phyloP scores from a whole-genome alignment of 108 stramenopile genomes.

The Cyclotella atomus region DNA sequence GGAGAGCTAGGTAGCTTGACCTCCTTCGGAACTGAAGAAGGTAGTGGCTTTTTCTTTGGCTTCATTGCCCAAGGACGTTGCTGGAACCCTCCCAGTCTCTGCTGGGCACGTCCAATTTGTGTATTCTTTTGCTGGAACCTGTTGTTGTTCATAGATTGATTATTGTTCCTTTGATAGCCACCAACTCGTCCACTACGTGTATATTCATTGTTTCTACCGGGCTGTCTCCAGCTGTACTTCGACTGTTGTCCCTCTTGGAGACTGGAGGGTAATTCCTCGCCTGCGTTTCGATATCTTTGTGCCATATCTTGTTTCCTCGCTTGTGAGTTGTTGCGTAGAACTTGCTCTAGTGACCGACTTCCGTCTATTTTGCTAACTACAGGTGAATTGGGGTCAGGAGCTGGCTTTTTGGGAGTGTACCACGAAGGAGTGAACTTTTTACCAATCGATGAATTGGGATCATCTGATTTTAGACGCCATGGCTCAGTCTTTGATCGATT shows the following conservation, averaged over 20 bases:
- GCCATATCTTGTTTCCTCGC: slow-evolving; percentile 38
- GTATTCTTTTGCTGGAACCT: no score
- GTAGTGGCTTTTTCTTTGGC: slow-evolving; percentile 4
- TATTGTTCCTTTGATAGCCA: no score
- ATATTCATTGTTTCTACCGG: background rate
- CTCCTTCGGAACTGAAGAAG: slow-evolving; percentile 23
- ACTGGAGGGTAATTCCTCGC: slow-evolving; percentile 30
- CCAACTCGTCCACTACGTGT: background rate
- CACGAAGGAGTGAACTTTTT: slow-evolving; percentile 14
- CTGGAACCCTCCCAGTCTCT: no score
- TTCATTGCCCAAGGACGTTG: background rate
- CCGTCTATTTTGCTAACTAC: background rate
- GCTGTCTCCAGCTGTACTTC: slow-evolving; percentile 5
- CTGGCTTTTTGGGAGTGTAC: slow-evolving; percentile 14
- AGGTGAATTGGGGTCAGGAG: background rate
- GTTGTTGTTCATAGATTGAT: background rate
- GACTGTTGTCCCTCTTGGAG: background rate
- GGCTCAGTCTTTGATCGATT: background rate
- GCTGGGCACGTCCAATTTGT: no score
- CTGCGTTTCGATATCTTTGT: slow-evolving; percentile 34
- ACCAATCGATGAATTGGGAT: background rate
- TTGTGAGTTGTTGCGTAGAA: slow-evolving; percentile 24
- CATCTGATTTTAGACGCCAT: background rate
- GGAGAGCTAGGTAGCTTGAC: slow-evolving; percentile 77
- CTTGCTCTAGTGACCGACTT: slow-evolving; percentile 30